Evolutionary conservation across 176 grass and related monocot species (phyloP), one percentile per base, ranked within the genome.

Genomic region (Rhynchospora pubera): DNA sequence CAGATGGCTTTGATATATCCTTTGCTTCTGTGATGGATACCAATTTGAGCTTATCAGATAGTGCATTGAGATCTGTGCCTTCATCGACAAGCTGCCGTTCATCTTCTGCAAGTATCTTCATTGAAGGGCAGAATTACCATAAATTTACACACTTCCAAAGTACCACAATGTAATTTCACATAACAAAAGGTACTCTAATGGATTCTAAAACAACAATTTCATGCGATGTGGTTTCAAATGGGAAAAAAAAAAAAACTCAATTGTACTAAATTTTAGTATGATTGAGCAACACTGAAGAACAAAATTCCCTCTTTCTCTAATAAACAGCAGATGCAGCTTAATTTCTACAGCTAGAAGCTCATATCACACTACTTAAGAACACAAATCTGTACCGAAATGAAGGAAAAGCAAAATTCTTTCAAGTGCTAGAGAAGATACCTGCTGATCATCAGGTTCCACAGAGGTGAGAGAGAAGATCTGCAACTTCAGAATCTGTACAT

Each of bases 381-480:
- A 14, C n/a, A 81, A 81, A 61, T 50, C 60, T 26, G 10, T 61
- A 45, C 30, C n/a, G 8, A 47, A 65, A 65, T 32, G 11, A 12
- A 78, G 3, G 5, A n/a, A 56, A 12, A 77, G 14, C 8, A 55
- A 15, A 9, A 79, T 59, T 24, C 7, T 42, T n/a, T 22, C 0
- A 10, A 51, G 78, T 50, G 57, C 18, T n/a, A 24, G 51, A 59
- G 60, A 60, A 7, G 24, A 45, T 65, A 98, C 96, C 92, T 89
- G 89, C 81, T 98, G 96, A 77, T 90, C 84, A 21, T 95, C 92
- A 61, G 91, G 92, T n/a, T 84, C 89, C 48, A 95, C 89, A 53
- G 96, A 93, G 76, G 91, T 93, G 48, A 98, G 84, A 34, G 96
- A 95, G 86, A 95, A 98, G 58, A 98, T 94, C 83, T 95, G 92